phyloP scores from a whole-genome alignment of 305 asterid genomes.

The Coffea humblotiana region DNA sequence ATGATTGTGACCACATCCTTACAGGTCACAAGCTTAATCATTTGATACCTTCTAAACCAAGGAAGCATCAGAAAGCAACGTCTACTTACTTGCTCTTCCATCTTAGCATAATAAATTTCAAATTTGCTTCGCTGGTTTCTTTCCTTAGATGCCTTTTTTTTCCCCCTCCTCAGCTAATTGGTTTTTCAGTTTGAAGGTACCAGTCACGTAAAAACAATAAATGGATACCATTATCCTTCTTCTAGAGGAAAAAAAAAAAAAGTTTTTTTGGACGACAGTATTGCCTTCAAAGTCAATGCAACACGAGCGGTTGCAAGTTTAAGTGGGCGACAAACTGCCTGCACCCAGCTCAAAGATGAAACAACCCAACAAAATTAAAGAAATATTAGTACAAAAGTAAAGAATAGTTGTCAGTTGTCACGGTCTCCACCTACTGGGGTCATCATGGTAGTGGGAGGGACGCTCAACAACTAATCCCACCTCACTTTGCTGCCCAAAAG shows the following conservation, averaged over 20 bases:
- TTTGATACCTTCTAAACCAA: background rate
- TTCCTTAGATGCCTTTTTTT: too few species aligned
- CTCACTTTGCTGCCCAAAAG: background rate
- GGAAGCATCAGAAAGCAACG: background rate
- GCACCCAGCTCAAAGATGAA: background rate
- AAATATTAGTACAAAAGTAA: background rate
- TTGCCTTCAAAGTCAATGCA: constrained; percentile 13
- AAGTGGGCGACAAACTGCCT: background rate
- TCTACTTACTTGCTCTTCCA: background rate
- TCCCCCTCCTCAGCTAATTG: too few species aligned
- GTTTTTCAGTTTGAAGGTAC: background rate
- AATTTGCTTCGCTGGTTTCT: background rate
- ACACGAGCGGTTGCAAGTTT: background rate
- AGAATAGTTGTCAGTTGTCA: background rate
- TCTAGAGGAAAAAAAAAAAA: too few species aligned
- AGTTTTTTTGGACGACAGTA: background rate
- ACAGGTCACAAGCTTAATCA: background rate
- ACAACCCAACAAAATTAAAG: background rate
- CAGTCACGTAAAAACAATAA: background rate
- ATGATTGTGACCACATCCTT: constrained; percentile 5
- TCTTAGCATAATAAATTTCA: background rate
- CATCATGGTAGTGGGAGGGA: background rate
- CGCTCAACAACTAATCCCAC: constrained; percentile 12
- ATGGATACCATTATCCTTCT: background rate
- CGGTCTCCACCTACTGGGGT: constrained; percentile 2